Base-by-base conservation (phyloP, 176 grass and related monocot species). In the Metroxylon sagu region DNA sequence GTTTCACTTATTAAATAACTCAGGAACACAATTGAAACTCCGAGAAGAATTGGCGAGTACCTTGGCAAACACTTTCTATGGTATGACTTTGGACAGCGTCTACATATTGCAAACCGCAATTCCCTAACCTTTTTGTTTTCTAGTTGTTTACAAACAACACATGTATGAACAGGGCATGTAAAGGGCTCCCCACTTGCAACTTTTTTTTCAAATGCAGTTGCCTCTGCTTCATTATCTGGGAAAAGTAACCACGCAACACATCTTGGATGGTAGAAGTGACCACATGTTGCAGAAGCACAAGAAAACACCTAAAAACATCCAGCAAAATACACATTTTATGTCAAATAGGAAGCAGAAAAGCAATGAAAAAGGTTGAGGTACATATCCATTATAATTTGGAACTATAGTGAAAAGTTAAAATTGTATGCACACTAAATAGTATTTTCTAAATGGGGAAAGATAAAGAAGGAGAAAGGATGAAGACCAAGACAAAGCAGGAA, bases 251-350 rank as follows among this genome's bases (percentile, higher is more conserved):
- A 57, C 23, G 84, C 81, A 65, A 98, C 84, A 67, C 93, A 98
- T 56, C 78, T 85, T 65, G 93, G 76, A 69, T 98, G 93, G 84
- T 92, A 98, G 59, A 98, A 98, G 72, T 79, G 80, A 26, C 93
- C 93, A 64, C 93, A 98, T 7, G 93, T 98, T 28, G 93, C 93
- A 80, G 87, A 92, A 56, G 82, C 86, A 73, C 93, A 98, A 62
- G 68, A 76, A 83, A 88, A 98, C 58, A 98, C 87, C 93, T 92
- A 79, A 57, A 35, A 35, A 35, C 31, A 35, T 5, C 2, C 31
- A 8, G 31, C 21, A 35, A 7, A 35, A 2, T 7, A 35, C 6
- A 35, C 6, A 35, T 35, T 31, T 35, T 35, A 35, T 35, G 2
- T 8, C 31, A 35, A 35, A 35, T 8, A 35, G 2, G 8, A 35